phyloP scores from a whole-genome alignment of 495 filamentous ascomycete genomes.

The Platismatia glauca region DNA sequence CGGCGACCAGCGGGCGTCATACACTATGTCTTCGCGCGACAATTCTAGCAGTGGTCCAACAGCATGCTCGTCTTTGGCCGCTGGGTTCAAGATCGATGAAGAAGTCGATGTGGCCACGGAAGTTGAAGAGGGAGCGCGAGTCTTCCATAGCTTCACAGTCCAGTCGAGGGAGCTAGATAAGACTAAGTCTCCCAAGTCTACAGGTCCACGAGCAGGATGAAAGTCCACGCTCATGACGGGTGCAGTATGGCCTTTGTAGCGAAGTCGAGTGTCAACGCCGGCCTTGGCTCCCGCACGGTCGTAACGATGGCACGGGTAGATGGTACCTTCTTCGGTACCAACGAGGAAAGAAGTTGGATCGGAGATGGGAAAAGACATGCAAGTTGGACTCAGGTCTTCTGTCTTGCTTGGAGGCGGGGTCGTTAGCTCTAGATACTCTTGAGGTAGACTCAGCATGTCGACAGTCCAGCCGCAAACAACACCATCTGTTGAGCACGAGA shows the following conservation, averaged over 20 bases:
- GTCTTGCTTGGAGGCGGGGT: conserved; percentile 83
- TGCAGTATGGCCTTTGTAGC: conserved; percentile 79
- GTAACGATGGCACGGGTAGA: conserved; percentile 93
- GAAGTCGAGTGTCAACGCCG: conserved; percentile 76
- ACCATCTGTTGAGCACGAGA: conserved; percentile 91
- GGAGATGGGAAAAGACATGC: conserved; percentile 90
- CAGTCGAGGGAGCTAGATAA: conserved; percentile 83
- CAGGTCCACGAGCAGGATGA: conserved; percentile 79
- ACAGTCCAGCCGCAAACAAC: conserved; percentile 94
- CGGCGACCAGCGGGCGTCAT: conserved; percentile 90
- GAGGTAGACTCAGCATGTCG: conserved; percentile 92
- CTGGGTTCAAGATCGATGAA: conserved; percentile 29
- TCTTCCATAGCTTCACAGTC: conserved; percentile 95
- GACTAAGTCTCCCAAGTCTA: conserved; percentile 93
- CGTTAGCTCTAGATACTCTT: conserved; percentile 79
- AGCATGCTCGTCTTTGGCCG: conserved; percentile 27
- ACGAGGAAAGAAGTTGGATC: conserved; percentile 97
- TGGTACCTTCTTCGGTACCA: conserved; percentile 90
- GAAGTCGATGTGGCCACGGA: conserved; percentile 39
- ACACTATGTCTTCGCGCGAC: conserved; percentile 87
- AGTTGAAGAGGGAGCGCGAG: conserved; percentile 64
- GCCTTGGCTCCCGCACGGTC: conserved; percentile 94
- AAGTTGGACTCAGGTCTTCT: conserved; percentile 90
- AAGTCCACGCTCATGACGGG: conserved; percentile 95
- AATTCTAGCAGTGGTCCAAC: conserved; percentile 70